Base-by-base conservation (phyloP, 2,329 filamentous ascomycete genomes). In the Exophiala calicioides region DNA sequence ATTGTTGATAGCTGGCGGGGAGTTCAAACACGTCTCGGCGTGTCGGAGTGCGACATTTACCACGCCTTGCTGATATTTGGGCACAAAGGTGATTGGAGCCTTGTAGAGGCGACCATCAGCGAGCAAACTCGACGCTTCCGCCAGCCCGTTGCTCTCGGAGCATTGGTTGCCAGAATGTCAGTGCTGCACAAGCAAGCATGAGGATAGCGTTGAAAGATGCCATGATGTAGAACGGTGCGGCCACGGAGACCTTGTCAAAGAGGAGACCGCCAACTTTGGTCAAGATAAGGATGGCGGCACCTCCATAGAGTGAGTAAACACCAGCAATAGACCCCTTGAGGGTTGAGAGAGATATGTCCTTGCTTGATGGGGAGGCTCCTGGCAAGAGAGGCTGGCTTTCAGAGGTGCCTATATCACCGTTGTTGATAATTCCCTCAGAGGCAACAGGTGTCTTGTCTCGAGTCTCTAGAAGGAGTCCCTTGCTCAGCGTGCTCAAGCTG, bases 301-400 rank as follows among this genome's bases (percentile, higher is more conserved):
- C 93, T 8, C 93, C 93, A 45, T 86, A 90, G 53, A 95, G 80
- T 42, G 88, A 94, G 68, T 98, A 98, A 1, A 96, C 85, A 2
- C 93, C 93, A 0, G 93, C 91, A 57, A 98, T 93, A 10, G 88
- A 91, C 9, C 93, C 93, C 70, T 97, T 97, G 42, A 97, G 78
- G 34, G 79, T 70, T n/a, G 74, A 69, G 36, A 74, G 62, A 18
- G 68, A 66, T 30, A 63, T 56, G 3, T 56, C 44, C 37, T 36
- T 37, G 3, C 4, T 29, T 13, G n/a, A 23, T 20, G 32, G 23
- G 15, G 21, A 19, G 3, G 19, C 16, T 38, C 16, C 19, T 15
- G 34, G 15, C 47, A 52, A 46, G 9, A 41, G 43, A 24, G 55
- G 41, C 15, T 45, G 21, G 21, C 15, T 29, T 23, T 47, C 34